Base-by-base conservation (phyloP, 805 yeast species). In the Teunomyces atbi region DNA sequence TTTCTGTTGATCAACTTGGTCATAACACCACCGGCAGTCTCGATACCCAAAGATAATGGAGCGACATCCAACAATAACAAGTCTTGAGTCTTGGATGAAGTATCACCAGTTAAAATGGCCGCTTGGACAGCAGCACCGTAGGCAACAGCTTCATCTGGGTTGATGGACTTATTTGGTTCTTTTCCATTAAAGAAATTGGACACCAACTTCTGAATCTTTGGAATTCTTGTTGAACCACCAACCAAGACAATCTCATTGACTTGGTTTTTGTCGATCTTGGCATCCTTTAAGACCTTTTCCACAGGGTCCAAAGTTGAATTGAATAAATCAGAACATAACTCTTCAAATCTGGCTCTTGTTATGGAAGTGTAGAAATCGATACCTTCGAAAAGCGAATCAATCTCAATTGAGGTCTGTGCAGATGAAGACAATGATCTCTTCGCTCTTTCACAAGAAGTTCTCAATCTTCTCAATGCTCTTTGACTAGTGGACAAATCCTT, bases 91-190 rank as follows among this genome's bases (percentile, higher is more conserved):
- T 69, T 66, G 21, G 71, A 62, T 19, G 73, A 52, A n/a, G 72
- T 66, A 50, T 91, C 97, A 71, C 98, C 98, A 46, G 96, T 83
- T 56, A 92, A 77, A 59, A 92, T 95, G 78, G 98, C 98, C 48
- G 96, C 98, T 78, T 92, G 99, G 54, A 92, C 97, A 54, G 99
- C 97, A 51, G 98, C 98, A 82, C 99, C 99, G 62, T 84, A 92
- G 37, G 98, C 99, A 64, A 92, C 98, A 68, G 99, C 99, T 79
- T 92, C 99, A 76, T 92, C 99, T 54, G 99, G 98, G 79, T 92
- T 92, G 65, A 92, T 92, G 62, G 96, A 92, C 82, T 91, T 92
- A 58, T 96, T 89, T 56, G 96, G 92, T 74, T 90, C 90, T 81
- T 94, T 92, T 62, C 96, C 96, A 64, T 86, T 83, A 67, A 92